Conservation (phyloP, 768 basidiomycete genomes). For the Coprinopsis strossmayeri region DNA sequence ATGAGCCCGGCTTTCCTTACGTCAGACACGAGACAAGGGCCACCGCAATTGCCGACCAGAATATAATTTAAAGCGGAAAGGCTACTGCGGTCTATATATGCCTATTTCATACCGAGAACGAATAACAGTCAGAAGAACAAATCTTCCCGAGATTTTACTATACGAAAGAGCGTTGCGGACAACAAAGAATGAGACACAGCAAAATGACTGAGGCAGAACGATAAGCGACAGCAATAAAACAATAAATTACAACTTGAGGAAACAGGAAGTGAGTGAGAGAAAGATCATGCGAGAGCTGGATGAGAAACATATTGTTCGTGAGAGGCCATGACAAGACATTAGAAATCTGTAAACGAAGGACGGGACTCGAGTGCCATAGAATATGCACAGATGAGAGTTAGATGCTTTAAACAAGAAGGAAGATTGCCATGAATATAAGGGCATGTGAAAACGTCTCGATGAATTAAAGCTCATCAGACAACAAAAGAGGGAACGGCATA, state of each 20-base stretch:
- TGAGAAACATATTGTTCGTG: slow-evolving; percentile 21
- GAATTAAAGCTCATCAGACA: slow-evolving; percentile 8
- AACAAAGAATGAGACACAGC: slow-evolving; percentile 8
- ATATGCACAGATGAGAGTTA: slow-evolving; percentile 6
- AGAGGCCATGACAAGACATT: slow-evolving; percentile 17
- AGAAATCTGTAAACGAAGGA: slow-evolving; percentile 14
- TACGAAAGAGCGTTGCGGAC: slow-evolving; percentile 5
- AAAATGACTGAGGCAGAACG: slow-evolving; percentile 13
- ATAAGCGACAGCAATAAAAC: slow-evolving; percentile 10
- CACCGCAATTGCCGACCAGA: too few species aligned
- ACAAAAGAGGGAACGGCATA: slow-evolving; percentile 7
- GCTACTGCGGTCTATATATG: too few species aligned
- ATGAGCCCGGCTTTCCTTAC: neutral
- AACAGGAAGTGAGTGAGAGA: slow-evolving; percentile 12
- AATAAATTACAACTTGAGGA: slow-evolving; percentile 12
- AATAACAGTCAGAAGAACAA: slow-evolving; percentile 1
- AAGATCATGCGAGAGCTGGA: slow-evolving; percentile 15
- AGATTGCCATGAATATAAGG: neutral
- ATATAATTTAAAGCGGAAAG: too few species aligned
- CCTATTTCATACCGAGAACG: neutral
- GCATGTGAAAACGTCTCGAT: neutral
- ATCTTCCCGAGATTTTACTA: slow-evolving; percentile 10
- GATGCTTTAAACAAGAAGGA: slow-evolving; percentile 8
- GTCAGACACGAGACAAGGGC: neutral
- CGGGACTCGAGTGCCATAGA: slow-evolving; percentile 16